phyloP scores from a whole-genome alignment of 331 rosid genomes.

The Cydonia oblonga region DNA sequence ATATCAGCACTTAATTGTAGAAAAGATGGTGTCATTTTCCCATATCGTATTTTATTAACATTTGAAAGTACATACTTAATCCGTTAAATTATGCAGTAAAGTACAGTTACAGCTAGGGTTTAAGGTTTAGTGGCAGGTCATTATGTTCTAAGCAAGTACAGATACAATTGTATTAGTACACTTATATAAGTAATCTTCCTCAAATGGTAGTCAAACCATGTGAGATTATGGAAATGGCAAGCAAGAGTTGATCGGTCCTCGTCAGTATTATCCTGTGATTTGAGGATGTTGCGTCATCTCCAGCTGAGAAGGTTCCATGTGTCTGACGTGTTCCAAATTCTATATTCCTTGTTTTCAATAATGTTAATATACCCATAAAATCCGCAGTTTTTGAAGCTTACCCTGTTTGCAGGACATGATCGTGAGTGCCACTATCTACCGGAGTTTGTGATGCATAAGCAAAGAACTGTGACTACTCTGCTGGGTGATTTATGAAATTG shows the following conservation, averaged over 20 bases:
- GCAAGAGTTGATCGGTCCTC: background rate
- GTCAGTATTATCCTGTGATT: background rate
- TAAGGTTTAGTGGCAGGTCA: no score
- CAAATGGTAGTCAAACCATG: background rate
- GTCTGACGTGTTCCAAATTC: background rate
- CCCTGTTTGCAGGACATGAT: background rate
- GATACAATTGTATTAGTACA: background rate
- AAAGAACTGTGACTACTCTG: background rate
- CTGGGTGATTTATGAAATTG: no score
- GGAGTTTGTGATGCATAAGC: background rate
- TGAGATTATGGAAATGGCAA: background rate
- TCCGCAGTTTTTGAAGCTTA: background rate
- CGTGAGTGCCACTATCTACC: slow-evolving; percentile 6
- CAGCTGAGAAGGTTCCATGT: slow-evolving; percentile 6
- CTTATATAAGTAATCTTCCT: background rate
- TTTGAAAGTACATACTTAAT: background rate
- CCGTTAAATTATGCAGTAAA: background rate
- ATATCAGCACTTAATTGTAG: background rate
- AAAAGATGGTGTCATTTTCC: background rate
- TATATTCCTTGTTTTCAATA: background rate
- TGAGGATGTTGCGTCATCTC: slow-evolving; percentile 6
- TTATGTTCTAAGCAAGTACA: no score
- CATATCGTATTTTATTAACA: background rate
- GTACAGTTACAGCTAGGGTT: background rate
- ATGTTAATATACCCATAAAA: background rate